A percentile compares a stretch with the other conserved stretches of the same genome.
Evolutionary conservation across 2,329 filamentous ascomycete genomes (phyloP).

Genomic region (Colletotrichum eremochloae): DNA sequence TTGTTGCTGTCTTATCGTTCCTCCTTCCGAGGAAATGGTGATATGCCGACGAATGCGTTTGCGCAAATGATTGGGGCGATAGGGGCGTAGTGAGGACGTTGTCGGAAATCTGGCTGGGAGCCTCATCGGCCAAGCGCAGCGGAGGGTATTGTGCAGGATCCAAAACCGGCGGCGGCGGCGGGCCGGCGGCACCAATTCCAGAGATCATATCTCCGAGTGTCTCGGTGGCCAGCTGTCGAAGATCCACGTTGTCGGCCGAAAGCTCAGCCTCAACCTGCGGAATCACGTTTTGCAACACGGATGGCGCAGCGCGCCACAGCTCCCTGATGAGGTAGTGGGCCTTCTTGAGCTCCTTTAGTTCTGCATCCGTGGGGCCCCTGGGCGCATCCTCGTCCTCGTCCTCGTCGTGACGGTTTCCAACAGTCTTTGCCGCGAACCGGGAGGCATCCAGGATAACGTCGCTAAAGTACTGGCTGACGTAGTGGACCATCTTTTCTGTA

Average conservation of each 20-base stretch:
- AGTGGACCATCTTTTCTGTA: conserved; percentile 93
- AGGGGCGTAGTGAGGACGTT: conserved; percentile 84
- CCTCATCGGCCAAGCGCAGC: conserved; percentile 72
- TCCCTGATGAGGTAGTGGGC: conserved; percentile 91
- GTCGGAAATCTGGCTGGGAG: conserved; percentile 61
- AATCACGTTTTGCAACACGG: conserved; percentile 91
- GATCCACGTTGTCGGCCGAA: conserved; percentile 86
- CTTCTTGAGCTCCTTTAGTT: conserved; percentile 88
- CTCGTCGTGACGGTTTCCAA: conserved; percentile 69
- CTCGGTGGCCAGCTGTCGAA: conserved; percentile 90
- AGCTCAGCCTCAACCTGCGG: conserved; percentile 94
- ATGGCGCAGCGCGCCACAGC: conserved; percentile 91
- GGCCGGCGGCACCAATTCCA: conserved; percentile 91
- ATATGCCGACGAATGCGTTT: conserved; percentile 83
- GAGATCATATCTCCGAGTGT: conserved; percentile 95
- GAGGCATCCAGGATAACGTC: conserved; percentile 94
- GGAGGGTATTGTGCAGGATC: conserved; percentile 91
- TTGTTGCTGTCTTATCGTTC: conserved; percentile 86
- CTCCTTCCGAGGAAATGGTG: conserved; percentile 86
- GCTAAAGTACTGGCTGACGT: conserved; percentile 96
- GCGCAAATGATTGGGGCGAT: conserved; percentile 90
- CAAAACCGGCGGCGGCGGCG: conserved; percentile 77
- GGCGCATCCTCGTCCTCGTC: conserved; percentile 74
- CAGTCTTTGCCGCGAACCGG: conserved; percentile 66
- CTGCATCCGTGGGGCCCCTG: conserved; percentile 80